Evolutionary conservation across 2,329 filamentous ascomycete species (phyloP).

Genomic region (Mycogone perniciosa): DNA sequence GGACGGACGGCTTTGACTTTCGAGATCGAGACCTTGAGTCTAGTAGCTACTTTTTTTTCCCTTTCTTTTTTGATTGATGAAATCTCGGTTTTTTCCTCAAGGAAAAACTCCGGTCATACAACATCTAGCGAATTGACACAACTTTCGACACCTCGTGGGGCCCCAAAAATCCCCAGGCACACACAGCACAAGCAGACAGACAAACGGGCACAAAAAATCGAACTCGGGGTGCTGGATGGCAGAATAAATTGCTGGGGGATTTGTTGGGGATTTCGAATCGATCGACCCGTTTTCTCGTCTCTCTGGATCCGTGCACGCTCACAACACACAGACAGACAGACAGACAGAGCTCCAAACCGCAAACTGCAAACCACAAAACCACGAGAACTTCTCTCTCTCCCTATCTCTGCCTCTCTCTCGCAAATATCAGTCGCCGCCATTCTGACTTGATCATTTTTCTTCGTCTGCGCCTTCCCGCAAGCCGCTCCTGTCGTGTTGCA

Average conservation of each 20-base stretch:
- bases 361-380: background rate
- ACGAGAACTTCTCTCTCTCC: background rate
- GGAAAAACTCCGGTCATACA: background rate
- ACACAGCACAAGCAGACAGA: background rate
- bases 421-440: background rate
- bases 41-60: background rate
- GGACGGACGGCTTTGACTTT: background rate
- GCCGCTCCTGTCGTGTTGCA: constrained; percentile 15
- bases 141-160: constrained; percentile 12
- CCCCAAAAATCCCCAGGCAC: background rate
- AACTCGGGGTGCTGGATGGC: too few species aligned
- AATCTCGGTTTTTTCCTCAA: background rate
- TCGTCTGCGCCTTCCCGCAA: constrained; percentile 15
- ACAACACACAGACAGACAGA: too few species aligned
- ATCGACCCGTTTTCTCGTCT: too few species aligned
- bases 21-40: background rate
- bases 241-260: too few species aligned
- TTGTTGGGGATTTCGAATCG: too few species aligned
- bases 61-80: background rate
- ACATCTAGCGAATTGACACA: constrained; percentile 10
- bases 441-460: background rate
- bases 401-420: background rate
- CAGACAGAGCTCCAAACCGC: too few species aligned
- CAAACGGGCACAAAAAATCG: background rate
- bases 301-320: too few species aligned